Conservation (phyloP, 768 basidiomycete species). For the Hirschioporus abietinus region DNA sequence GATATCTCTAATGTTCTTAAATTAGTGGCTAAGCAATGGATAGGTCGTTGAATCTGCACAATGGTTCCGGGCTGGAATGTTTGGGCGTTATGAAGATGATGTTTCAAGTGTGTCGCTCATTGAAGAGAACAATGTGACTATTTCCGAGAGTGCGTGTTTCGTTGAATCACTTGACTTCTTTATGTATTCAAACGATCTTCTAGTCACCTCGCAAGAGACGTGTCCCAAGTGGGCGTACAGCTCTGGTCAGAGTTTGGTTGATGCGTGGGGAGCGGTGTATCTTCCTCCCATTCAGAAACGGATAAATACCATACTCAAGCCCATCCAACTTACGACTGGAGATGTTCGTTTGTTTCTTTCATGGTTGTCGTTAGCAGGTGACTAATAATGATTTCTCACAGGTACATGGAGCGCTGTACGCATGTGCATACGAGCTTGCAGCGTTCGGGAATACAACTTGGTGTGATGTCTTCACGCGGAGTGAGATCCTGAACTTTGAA, state of each 20-base stretch:
- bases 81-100: constrained; percentile 25
- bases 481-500: constrained; percentile 33
- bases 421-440: constrained; percentile 37
- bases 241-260: constrained; percentile 26
- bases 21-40: constrained; percentile 13
- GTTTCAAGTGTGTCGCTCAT: constrained; percentile 26
- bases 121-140: constrained; percentile 28
- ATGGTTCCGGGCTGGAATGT: constrained; percentile 36
- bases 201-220: constrained; percentile 19
- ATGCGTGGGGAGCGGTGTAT: constrained; percentile 29
- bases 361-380: not conserved
- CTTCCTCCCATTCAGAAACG: constrained; percentile 30
- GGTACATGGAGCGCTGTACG: constrained; percentile 35
- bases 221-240: constrained; percentile 31
- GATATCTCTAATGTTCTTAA: not conserved
- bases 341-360: constrained; percentile 16
- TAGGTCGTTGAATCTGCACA: constrained; percentile 33
- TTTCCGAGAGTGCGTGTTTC: constrained; percentile 37
- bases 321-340: constrained; percentile 26
- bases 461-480: constrained; percentile 31
- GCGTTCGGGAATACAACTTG: constrained; percentile 32
- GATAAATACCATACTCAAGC: constrained; percentile 29
- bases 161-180: not conserved
- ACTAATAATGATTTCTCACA: not conserved
- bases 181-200: not conserved